Percentiles rank a stretch among this genome's conserved stretches.
phyloP scores from a whole-genome alignment of 768 basidiomycete species.

The Baorangia bicolor region DNA sequence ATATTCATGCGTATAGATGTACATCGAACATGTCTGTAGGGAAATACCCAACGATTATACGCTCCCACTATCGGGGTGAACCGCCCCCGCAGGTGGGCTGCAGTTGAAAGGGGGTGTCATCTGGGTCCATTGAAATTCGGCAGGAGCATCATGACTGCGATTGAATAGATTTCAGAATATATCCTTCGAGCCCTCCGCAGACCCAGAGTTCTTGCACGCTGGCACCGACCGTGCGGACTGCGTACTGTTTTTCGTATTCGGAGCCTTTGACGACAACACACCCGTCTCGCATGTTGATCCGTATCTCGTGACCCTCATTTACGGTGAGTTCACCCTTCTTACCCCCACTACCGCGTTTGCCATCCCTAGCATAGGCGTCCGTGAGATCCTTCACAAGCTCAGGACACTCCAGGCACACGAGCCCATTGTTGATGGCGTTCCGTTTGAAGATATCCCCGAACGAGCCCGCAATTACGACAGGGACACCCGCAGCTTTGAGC shows the following conservation, averaged over 20 bases:
- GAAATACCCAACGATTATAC: too few relatives aligned
- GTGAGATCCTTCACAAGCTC: slow-evolving; percentile 88
- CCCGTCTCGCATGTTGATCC: slow-evolving; percentile 70
- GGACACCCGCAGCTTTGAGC: slow-evolving; percentile 89
- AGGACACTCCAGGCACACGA: slow-evolving; percentile 92
- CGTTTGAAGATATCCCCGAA: slow-evolving; percentile 99
- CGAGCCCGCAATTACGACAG: slow-evolving; percentile 93
- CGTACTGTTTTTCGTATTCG: slow-evolving; percentile 55
- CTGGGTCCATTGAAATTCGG: too few relatives aligned
- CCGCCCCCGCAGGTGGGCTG: too few relatives aligned
- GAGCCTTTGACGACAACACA: slow-evolving; percentile 51
- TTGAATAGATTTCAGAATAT: slow-evolving; percentile 72
- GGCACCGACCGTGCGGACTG: slow-evolving; percentile 75
- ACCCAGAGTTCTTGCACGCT: slow-evolving; percentile 99
- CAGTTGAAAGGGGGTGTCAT: too few relatives aligned
- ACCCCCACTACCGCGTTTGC: slow-evolving; percentile 75
- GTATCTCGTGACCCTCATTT: slow-evolving; percentile 61
- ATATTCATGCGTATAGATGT: too few relatives aligned
- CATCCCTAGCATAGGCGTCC: slow-evolving; percentile 65
- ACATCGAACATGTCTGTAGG: too few relatives aligned
- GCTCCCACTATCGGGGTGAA: too few relatives aligned
- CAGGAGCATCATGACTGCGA: slow-evolving; percentile 29
- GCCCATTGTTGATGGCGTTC: slow-evolving; percentile 97
- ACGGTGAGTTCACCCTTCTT: slow-evolving; percentile 83
- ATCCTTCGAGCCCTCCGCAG: slow-evolving; percentile 91